A percentile compares a stretch with the other conserved stretches of the same genome.
phyloP scores from a whole-genome alignment of 2,329 filamentous ascomycete species.

The Colletotrichum sidae region DNA sequence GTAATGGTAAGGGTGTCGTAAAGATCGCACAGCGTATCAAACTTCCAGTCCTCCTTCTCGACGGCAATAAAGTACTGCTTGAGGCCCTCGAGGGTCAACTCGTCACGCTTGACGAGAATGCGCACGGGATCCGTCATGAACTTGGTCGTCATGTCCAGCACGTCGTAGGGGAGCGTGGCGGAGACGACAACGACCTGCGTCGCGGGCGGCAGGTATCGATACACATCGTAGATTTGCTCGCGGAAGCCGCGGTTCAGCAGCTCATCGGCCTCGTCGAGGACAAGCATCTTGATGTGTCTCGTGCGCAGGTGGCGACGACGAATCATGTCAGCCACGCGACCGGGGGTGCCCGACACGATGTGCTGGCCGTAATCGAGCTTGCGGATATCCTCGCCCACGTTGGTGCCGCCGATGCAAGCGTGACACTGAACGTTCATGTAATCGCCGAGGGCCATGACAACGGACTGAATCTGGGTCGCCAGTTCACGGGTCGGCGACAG shows the following conservation, averaged over 20 bases:
- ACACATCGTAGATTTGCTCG: constrained; percentile 99
- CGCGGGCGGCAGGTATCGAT: constrained; percentile 93
- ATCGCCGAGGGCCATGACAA: constrained; percentile 99
- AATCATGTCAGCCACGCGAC: constrained; percentile 81
- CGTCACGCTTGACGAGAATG: constrained; percentile 98
- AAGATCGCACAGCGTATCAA: constrained; percentile 97
- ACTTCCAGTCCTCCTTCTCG: constrained; percentile 99
- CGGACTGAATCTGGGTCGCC: constrained; percentile 97
- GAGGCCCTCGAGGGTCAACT: constrained; percentile 94
- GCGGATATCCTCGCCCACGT: constrained; percentile 96
- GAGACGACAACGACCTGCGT: constrained; percentile 99
- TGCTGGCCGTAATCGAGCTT: constrained; percentile 98
- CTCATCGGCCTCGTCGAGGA: constrained; percentile 71
- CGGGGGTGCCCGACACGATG: constrained; percentile 97
- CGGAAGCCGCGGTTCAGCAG: constrained; percentile 92
- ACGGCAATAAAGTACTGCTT: constrained; percentile 99
- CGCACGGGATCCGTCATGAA: constrained; percentile 99
- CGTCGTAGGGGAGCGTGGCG: constrained; percentile 96
- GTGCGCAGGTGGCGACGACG: constrained; percentile 67
- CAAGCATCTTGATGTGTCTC: constrained; percentile 73
- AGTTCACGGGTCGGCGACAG: constrained; percentile 96
- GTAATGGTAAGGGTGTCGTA: constrained; percentile 99
- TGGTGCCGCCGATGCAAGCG: constrained; percentile 97
- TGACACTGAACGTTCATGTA: constrained; percentile 99
- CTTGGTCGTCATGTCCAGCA: constrained; percentile 98